Base-by-base conservation (phyloP, 371 early-diverging fungal species). In the Haplosporangium sp. region DNA sequence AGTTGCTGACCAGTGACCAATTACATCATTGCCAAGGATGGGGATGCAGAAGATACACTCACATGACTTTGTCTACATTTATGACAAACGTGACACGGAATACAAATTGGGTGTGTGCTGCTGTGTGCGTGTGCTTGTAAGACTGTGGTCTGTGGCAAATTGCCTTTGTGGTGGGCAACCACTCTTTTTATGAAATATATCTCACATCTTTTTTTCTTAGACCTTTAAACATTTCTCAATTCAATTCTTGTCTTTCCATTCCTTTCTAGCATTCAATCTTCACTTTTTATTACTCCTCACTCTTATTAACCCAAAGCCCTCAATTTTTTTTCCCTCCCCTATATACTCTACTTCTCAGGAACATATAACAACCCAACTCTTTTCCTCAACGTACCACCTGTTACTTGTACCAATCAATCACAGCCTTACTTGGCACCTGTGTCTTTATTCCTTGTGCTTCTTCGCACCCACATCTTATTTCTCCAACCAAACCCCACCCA, bases 401-500 rank as follows among this genome's bases (percentile, higher is more conserved):
- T 15, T 47, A 47, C 42, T 42, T 10, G 42, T 34, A 44, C 47
- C 19, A 17, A 35, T 44, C 55, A 6, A 42, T 27, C 27, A 44
- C 8, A 44, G 13, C 8, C 44, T 11, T 44, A 44, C 44, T 44
- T 44, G 44, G 13, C 17, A 61, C 69, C 55, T 61, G 27, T 35
- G 1, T 19, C 20, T 13, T 37, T 15, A 11, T 59, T 9, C 56
- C 47, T 37, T 35, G 50, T 40, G 20, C 63, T 3, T 35, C 52
- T 48, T 48, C 63, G 4, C 50, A 44, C 45, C 52, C 7, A 5
- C 2, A 47, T 38, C 13, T 2, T 27, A 37, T 27, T 35, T 7
- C 35, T n/a, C 52, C 4, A 13, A 50, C 35, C 52, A 6, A 35
- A 35, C 19, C 52, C 57, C 50, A 55, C 38, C 52, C 67, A 79